Percentiles rank a stretch among this genome's conserved stretches.
These are phyloP conservation scores for Microbotryum scabiosae DNA, from an alignment of 1,284 basidiomycete species.

Conservation along the genomic window DNA sequence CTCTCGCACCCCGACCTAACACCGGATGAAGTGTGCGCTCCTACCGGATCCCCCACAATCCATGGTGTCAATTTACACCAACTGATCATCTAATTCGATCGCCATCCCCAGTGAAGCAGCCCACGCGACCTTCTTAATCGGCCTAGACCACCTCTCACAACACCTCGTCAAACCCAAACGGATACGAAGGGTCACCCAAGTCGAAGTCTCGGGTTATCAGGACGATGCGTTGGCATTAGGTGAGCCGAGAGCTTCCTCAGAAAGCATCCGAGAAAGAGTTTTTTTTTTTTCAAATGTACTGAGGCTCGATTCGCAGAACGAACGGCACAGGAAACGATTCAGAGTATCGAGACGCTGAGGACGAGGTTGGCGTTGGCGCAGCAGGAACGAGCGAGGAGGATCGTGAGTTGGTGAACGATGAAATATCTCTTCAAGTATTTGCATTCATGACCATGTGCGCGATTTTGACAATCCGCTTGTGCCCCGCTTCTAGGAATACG, in stretches of 20 bases:
- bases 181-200: slow-evolving; percentile 9
- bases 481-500: slow-evolving; percentile 17
- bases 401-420: slow-evolving; percentile 1
- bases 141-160: slow-evolving; percentile 19
- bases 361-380: slow-evolving; percentile 14
- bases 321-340: background rate
- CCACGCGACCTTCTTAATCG: slow-evolving; percentile 24
- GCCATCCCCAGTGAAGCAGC: slow-evolving; percentile 24
- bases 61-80: too few species aligned
- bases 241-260: too few species aligned
- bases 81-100: too few species aligned
- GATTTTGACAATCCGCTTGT: too few species aligned
- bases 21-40: slow-evolving; percentile 22
- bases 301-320: background rate
- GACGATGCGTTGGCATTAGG: slow-evolving; percentile 14
- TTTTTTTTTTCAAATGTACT: background rate
- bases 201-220: slow-evolving; percentile 24
- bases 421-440: too few species aligned
- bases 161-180: slow-evolving; percentile 9
- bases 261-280: too few species aligned
- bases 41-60: too few species aligned
- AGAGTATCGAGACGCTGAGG: slow-evolving; percentile 8
- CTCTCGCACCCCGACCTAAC: slow-evolving; percentile 6
- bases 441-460: too few species aligned
- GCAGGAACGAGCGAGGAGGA: slow-evolving; percentile 27